Evolutionary conservation across 108 stramenopile species (phyloP).

Genomic region (Nitzschia inconspicua): DNA sequence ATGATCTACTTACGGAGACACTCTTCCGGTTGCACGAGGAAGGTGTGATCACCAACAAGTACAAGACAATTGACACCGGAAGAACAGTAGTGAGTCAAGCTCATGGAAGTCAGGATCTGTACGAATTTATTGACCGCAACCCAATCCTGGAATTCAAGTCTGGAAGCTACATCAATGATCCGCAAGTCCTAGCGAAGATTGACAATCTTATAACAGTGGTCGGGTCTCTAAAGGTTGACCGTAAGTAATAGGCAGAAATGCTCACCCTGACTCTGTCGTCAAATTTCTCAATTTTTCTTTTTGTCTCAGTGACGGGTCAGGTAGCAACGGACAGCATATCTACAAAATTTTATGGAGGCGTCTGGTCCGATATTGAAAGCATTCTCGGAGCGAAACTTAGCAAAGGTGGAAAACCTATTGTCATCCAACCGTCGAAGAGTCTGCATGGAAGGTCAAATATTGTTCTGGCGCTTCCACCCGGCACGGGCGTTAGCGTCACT

Average conservation of each 20-base stretch:
- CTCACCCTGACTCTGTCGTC: not conserved
- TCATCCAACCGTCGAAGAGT: conserved; percentile 29
- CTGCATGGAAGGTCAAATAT: conserved; percentile 31
- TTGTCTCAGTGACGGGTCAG: conserved; percentile 41
- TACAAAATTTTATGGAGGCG: conserved; percentile 40
- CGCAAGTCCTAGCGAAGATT: conserved; percentile 22
- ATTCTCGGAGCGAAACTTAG: conserved; percentile 30
- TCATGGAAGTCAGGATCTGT: conserved; percentile 28
- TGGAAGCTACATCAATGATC: conserved; percentile 14
- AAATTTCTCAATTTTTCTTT: too few species aligned
- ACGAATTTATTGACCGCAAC: conserved; percentile 35
- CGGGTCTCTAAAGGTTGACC: conserved; percentile 33
- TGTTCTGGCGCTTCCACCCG: conserved; percentile 28
- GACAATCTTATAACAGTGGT: conserved; percentile 32
- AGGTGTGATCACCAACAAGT: conserved; percentile 30
- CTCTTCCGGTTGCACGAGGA: conserved; percentile 16
- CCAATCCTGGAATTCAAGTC: conserved; percentile 36
- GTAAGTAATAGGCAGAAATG: too few species aligned
- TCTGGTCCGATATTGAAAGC: conserved; percentile 30
- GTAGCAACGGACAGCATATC: conserved; percentile 42
- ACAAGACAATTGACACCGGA: conserved; percentile 31
- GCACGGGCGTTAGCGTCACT: conserved; percentile 32
- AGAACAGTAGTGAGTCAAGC: conserved; percentile 28
- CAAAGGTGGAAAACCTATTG: conserved; percentile 32
- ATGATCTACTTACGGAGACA: conserved; percentile 19